Evolutionary conservation across 2,329 filamentous ascomycete genomes (phyloP).

Genomic region (Verruconis gallopava): DNA sequence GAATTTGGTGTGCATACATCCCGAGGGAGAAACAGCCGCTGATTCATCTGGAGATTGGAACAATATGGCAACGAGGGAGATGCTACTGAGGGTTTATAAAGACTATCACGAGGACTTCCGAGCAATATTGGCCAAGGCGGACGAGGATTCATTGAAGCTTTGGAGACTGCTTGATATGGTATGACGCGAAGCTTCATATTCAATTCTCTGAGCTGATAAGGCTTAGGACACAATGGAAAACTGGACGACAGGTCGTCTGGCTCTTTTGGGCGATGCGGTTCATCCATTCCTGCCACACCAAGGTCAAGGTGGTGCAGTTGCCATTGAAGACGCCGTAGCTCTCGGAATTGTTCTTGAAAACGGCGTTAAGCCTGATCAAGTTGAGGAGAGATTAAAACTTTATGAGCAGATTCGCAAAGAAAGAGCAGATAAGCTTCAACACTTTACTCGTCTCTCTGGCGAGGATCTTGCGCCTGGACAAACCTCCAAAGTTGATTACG

Average conservation of each 20-base stretch:
- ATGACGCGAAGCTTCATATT: too few relatives aligned
- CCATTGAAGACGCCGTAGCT: slow-evolving; percentile 54
- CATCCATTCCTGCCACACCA: slow-evolving; percentile 55
- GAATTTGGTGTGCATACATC: slow-evolving; percentile 34
- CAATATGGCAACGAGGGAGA: slow-evolving; percentile 22
- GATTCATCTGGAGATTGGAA: slow-evolving; percentile 15
- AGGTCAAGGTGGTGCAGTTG: slow-evolving; percentile 48
- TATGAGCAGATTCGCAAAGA: slow-evolving; percentile 47
- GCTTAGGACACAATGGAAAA: slow-evolving; percentile 39
- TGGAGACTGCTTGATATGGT: slow-evolving; percentile 54
- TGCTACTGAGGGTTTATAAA: slow-evolving; percentile 28
- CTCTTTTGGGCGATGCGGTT: slow-evolving; percentile 52
- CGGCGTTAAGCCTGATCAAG: slow-evolving; percentile 31
- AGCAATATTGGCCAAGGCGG: slow-evolving; percentile 27
- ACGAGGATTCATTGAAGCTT: slow-evolving; percentile 25
- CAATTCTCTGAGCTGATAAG: too few relatives aligned
- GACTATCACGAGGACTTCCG: slow-evolving; percentile 24
- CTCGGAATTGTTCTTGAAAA: slow-evolving; percentile 42
- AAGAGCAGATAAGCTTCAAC: slow-evolving; percentile 45
- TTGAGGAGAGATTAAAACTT: slow-evolving; percentile 43
- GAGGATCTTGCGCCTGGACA: slow-evolving; percentile 23
- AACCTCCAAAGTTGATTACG: background rate
- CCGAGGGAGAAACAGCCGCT: slow-evolving; percentile 18
- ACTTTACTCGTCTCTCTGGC: slow-evolving; percentile 42
- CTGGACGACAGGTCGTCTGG: slow-evolving; percentile 43